Conservation (phyloP, 2,329 filamentous ascomycete species). For the Aspergillus costaricaensis region DNA sequence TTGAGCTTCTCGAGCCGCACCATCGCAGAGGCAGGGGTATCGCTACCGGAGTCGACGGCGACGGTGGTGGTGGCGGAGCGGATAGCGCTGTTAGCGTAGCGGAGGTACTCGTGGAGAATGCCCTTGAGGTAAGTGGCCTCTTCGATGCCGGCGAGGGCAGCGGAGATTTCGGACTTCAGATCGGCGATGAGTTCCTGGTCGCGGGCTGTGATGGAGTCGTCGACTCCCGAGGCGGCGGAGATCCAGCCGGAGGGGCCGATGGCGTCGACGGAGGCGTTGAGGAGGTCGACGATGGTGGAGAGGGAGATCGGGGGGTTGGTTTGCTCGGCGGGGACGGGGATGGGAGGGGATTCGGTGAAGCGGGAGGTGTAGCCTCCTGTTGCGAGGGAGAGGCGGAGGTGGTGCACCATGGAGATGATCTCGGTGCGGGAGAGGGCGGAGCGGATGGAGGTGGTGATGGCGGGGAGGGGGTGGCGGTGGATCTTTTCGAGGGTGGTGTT, state of each 20-base stretch:
- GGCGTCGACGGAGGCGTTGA: constrained; percentile 50
- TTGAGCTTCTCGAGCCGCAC: constrained; percentile 43
- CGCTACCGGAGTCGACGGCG: not conserved
- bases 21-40: constrained; percentile 17
- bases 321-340: constrained; percentile 36
- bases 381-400: constrained; percentile 47
- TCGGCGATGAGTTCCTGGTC: constrained; percentile 50
- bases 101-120: constrained; percentile 49
- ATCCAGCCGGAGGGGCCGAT: constrained; percentile 52
- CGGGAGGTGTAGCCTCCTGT: constrained; percentile 46
- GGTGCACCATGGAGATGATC: constrained; percentile 43
- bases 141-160: constrained; percentile 49
- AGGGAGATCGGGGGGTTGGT: constrained; percentile 42
- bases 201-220: constrained; percentile 34
- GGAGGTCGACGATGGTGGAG: constrained; percentile 41
- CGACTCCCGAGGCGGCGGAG: constrained; percentile 39
- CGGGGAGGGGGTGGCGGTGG: constrained; percentile 34
- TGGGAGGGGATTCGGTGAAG: constrained; percentile 44
- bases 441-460: constrained; percentile 38
- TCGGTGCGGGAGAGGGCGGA: constrained; percentile 43
- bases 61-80: not conserved
- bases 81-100: constrained; percentile 39
- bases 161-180: constrained; percentile 51
- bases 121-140: constrained; percentile 51
- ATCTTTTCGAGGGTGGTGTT: constrained; percentile 42